Percentiles rank a stretch among this genome's conserved stretches.
Conservation (phyloP, 176 grass and related monocot species). For the Miscanthus lutarioriparius region DNA sequence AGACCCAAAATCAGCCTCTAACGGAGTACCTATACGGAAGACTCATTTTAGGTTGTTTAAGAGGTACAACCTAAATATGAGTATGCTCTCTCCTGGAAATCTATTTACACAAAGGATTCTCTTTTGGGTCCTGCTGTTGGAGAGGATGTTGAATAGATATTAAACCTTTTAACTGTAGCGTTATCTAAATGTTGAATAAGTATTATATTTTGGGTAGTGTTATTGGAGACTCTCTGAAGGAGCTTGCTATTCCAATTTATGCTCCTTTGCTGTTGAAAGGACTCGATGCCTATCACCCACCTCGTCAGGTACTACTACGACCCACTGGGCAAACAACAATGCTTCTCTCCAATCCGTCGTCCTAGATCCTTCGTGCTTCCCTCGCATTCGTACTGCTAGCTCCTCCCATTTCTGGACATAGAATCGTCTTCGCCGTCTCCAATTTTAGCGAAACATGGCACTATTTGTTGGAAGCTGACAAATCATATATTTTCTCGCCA, state of each 20-base stretch:
- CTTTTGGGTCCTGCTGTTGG: too few species aligned
- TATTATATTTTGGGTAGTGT: too few species aligned
- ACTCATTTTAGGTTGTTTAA: too few species aligned
- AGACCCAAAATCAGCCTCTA: too few species aligned
- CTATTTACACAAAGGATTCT: too few species aligned
- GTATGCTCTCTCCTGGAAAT: too few species aligned
- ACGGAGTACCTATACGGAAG: too few species aligned
- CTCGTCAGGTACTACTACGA: neutral
- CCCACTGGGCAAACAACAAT: neutral
- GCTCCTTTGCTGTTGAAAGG: neutral
- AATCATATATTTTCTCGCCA: neutral
- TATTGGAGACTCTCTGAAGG: too few species aligned
- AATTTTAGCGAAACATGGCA: neutral
- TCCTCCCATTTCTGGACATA: conserved; percentile 5
- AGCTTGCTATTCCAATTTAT: neutral
- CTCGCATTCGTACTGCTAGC: neutral
- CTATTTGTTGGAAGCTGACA: neutral
- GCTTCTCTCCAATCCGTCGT: neutral
- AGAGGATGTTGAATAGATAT: too few species aligned
- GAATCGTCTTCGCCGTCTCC: neutral
- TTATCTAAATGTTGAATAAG: too few species aligned
- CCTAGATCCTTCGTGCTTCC: neutral
- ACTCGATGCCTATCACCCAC: neutral
- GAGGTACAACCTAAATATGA: too few species aligned
- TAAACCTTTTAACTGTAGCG: too few species aligned